Evolutionary conservation across 108 stramenopile species (phyloP), one percentile per base, ranked within the genome.

Genomic region (Nitzschia inconspicua): DNA sequence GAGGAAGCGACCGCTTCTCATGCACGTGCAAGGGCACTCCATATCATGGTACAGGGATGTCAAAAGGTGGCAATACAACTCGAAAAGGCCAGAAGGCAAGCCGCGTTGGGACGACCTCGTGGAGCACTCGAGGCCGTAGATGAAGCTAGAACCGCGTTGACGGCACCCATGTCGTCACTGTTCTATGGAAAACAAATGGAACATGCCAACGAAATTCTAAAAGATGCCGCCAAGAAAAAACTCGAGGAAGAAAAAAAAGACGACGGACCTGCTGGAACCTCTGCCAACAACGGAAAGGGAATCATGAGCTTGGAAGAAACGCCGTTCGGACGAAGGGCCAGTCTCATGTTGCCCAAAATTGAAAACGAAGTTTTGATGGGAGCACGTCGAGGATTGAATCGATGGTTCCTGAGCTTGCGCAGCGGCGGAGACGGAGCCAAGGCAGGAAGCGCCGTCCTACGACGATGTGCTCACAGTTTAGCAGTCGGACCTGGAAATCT

Each of bases 371-470:
- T 94, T 7, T 44, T 90, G 14, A 85, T 86, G 76, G 81, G 82
- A 11, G 93, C 93, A 43, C 66, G 85, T 3, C 73, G 93, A 0
- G 85, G 83, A 18, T 60, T 90, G 18, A 94, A 94, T 70, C 70
- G 87, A 32, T 94, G 93, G 93, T 94, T 90, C 56, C 60, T 90
- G 25, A 62, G 83, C 4, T 58, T 94, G 41, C 74, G 93, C n/a
- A 84, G 75, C 9, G 93, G 93, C 7, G 92, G 92, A n/a, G 93
- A 94, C 55, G 89, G 85, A 0, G 84, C 89, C 64, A 89, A 89
- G 75, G 86, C 88, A 14, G 93, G 93, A 1, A 74, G 83, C 8
- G 89, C 87, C 4, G 87, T 89, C n/a, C 58, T 94, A 5, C 78
- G 93, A 44, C 63, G 82, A 5, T 86, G 83, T 31, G 79, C 85